Evolutionary conservation across 1,284 basidiomycete species (phyloP).

Genomic region (Sporisorium reilianum): DNA sequence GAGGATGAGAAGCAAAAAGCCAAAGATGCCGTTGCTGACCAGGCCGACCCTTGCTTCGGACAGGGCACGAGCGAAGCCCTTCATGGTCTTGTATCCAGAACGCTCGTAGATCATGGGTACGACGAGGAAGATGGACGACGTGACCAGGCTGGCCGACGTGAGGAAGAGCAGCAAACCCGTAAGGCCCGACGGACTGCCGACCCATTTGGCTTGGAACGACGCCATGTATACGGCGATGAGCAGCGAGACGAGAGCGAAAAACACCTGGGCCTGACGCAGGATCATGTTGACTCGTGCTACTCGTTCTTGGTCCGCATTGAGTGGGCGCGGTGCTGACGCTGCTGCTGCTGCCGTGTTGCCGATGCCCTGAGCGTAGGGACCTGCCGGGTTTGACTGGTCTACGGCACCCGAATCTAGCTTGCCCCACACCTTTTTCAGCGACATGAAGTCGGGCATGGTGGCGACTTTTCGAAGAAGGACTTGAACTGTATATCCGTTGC

Average conservation of each 20-base stretch:
- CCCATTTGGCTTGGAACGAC: slow-evolving; percentile 58
- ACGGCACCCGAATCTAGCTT: slow-evolving; percentile 37
- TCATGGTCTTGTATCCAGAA: slow-evolving; percentile 45
- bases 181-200: slow-evolving; percentile 56
- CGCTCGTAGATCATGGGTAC: slow-evolving; percentile 56
- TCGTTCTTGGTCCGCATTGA: slow-evolving; percentile 34
- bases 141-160: slow-evolving; percentile 39
- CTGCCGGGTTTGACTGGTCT: slow-evolving; percentile 16
- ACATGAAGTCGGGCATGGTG: slow-evolving; percentile 53
- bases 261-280: slow-evolving; percentile 43
- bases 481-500: too few relatives aligned
- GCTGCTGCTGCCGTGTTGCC: slow-evolving; percentile 25
- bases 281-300: slow-evolving; percentile 41
- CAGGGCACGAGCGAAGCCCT: slow-evolving; percentile 44
- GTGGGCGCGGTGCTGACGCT: neutral
- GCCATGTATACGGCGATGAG: slow-evolving; percentile 60
- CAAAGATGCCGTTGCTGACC: slow-evolving; percentile 55
- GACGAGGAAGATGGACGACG: slow-evolving; percentile 45
- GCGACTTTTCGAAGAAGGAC: neutral
- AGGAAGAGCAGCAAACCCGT: slow-evolving; percentile 61
- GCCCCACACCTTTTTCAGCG: slow-evolving; percentile 47
- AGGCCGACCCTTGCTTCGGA: slow-evolving; percentile 59
- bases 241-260: slow-evolving; percentile 48
- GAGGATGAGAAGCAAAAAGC: slow-evolving; percentile 50
- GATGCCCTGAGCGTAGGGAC: slow-evolving; percentile 31